Base-by-base conservation (phyloP, 2,329 filamentous ascomycete species). In the Beauveria bassiana region DNA sequence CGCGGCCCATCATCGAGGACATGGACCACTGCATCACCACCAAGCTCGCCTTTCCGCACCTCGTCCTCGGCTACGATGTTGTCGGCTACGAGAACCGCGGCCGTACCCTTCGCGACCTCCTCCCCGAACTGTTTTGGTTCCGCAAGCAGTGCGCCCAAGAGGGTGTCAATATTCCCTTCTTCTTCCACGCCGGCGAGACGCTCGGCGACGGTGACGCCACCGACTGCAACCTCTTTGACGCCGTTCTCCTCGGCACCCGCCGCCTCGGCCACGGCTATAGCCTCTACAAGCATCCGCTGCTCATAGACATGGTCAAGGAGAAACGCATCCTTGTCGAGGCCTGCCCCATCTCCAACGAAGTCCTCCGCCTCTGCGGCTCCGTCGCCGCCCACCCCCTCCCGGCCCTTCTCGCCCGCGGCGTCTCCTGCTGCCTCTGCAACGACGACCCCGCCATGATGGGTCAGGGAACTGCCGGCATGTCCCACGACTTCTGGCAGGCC, bases 51-150 rank as follows among this genome's bases (percentile, higher is more conserved):
- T 93, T 88, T 71, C 91, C 93, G 0, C 80, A 92, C 55, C 79
- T 96, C 8, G 85, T 97, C 67, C 86, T 89, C 28, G 93, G 93
- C 12, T 97, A 91, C 74, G 93, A 98, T 73, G 77, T 97, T 10
- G 92, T 96, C 5, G 93, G 91, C 0, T 89, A 93, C 73, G 93
- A 97, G 77, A 90, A 96, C 70, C 73, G 81, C 1, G 93, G 92
- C 1, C 84, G 90, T 14, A 82, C 91, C 0, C 82, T 97, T 28
- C 80, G 82, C 34, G 89, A 95, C 66, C 77, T 96, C 3, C 81
- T 93, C 0, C 92, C 93, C 0, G 86, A 96, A 69, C 78, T 98
- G 0, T 93, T 97, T 74, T 97, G 91, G 91, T 97, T 98, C 81
- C 87, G 87, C 65, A 93, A 93, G 73, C 85, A 88, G 68, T 97